phyloP scores from a whole-genome alignment of 2,329 filamentous ascomycete genomes.

The Onygenales sp. region DNA sequence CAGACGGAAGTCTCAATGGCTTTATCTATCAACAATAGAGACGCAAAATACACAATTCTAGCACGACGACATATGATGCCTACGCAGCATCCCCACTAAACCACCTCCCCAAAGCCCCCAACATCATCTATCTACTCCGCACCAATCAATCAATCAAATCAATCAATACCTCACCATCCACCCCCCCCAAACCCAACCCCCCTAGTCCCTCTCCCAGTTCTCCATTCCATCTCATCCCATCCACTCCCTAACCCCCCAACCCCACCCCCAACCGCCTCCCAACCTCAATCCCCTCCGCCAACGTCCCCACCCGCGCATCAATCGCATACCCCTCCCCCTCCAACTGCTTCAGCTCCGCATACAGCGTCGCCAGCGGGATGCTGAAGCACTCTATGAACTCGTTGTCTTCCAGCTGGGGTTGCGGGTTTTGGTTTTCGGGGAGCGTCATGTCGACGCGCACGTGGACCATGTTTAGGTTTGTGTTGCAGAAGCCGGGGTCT shows the following conservation, averaged over 20 bases:
- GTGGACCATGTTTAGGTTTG: constrained; percentile 52
- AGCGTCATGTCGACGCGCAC: constrained; percentile 60
- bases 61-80: no score
- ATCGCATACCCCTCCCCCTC: constrained; percentile 67
- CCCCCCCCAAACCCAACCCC: background rate
- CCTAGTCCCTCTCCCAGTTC: background rate
- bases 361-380: constrained; percentile 54
- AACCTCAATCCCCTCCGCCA: constrained; percentile 70
- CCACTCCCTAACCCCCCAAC: background rate
- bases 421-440: constrained; percentile 59
- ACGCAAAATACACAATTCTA: no score
- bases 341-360: constrained; percentile 55
- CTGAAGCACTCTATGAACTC: constrained; percentile 77
- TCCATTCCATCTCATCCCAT: background rate
- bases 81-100: no score
- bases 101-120: background rate
- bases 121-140: background rate
- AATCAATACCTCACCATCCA: background rate
- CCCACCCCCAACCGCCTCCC: constrained; percentile 42
- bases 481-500: constrained; percentile 43
- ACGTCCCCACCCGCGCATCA: constrained; percentile 65
- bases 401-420: constrained; percentile 64
- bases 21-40: no score
- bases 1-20: no score
- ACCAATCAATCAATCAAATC: background rate